Conservation (phyloP, 1,284 basidiomycete species). For the Leccinum pallidistipes region DNA sequence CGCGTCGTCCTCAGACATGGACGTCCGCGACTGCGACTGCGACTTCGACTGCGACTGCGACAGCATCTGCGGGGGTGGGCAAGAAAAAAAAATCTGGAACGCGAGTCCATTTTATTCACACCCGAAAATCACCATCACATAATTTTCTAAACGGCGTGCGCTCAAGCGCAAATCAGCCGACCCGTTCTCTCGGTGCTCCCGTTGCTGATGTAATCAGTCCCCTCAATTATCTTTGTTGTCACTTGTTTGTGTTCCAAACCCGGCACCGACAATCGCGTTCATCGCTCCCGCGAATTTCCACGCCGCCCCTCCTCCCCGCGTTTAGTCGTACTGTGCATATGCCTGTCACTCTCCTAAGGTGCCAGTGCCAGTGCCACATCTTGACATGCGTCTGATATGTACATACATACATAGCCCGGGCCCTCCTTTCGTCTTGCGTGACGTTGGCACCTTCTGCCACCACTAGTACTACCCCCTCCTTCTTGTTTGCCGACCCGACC, state of each 20-base stretch:
- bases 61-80: conserved; percentile 9
- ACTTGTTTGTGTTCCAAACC: neutral
- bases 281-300: neutral
- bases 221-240: neutral
- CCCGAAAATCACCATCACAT: conserved; percentile 7
- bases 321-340: neutral
- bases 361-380: neutral
- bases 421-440: neutral
- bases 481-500: conserved; percentile 14
- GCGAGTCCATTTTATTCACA: conserved; percentile 17
- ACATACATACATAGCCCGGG: no score
- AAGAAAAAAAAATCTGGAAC: neutral
- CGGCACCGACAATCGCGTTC: neutral
- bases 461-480: neutral
- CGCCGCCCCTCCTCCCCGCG: neutral
- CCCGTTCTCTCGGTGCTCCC: conserved; percentile 12
- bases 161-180: conserved; percentile 18
- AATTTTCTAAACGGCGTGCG: conserved; percentile 11
- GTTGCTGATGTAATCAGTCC: conserved; percentile 8
- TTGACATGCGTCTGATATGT: conserved; percentile 1
- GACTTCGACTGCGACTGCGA: neutral
- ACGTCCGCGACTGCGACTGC: neutral
- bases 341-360: neutral
- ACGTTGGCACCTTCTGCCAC: neutral
- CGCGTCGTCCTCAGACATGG: conserved; percentile 32